Conservation (phyloP, 2,329 filamentous ascomycete genomes). For the Cladophialophora exuberans region DNA sequence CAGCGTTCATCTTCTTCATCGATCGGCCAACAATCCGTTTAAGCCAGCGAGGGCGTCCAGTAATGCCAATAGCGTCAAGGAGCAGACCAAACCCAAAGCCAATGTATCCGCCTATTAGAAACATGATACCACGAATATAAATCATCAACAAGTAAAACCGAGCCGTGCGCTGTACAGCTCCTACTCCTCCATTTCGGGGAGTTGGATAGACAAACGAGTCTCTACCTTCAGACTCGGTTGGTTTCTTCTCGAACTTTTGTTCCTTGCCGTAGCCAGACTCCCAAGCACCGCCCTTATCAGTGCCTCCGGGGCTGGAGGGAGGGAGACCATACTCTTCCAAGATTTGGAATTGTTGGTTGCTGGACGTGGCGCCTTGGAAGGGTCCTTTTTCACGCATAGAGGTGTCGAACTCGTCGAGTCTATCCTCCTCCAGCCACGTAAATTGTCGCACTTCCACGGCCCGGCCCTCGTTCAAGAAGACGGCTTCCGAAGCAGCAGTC, state of each 20-base stretch:
- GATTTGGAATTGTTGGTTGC: constrained; percentile 34
- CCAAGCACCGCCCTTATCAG: constrained; percentile 41
- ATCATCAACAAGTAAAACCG: constrained; percentile 74
- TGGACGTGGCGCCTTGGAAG: constrained; percentile 14
- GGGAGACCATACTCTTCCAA: constrained; percentile 35
- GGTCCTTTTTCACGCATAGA: constrained; percentile 39
- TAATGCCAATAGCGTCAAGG: constrained; percentile 64
- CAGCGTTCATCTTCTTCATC: constrained; percentile 26
- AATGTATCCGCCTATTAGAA: constrained; percentile 63
- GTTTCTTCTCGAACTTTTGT: constrained; percentile 47
- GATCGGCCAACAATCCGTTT: constrained; percentile 40
- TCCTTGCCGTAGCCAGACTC: constrained; percentile 52
- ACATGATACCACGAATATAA: constrained; percentile 75
- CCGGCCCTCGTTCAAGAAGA: constrained; percentile 89
- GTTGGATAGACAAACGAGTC: constrained; percentile 41
- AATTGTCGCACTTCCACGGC: constrained; percentile 71
- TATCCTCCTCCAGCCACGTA: constrained; percentile 92
- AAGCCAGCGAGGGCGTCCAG: constrained; percentile 67
- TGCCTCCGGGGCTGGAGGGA: constrained; percentile 38
- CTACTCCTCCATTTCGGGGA: constrained; percentile 65
- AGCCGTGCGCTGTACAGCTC: constrained; percentile 75
- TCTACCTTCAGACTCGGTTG: constrained; percentile 30
- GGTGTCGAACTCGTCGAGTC: constrained; percentile 73
- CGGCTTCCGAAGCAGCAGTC: constrained; percentile 91
- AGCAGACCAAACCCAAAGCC: constrained; percentile 59